Conservation (phyloP, 2,329 filamentous ascomycete species). For the Penicillium psychrosexuale region DNA sequence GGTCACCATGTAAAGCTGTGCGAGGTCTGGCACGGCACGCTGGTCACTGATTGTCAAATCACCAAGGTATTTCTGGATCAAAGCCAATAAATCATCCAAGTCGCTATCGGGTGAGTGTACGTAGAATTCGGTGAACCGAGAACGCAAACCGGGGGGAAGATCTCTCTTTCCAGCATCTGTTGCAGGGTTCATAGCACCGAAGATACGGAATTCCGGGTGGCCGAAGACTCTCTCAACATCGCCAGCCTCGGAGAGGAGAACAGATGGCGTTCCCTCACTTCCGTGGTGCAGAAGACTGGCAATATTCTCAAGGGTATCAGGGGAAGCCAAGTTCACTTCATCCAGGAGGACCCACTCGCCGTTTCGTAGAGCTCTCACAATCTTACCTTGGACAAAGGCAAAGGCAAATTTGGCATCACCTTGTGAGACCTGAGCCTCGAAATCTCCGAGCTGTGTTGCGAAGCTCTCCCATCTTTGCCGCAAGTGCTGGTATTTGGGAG, state of each 20-base stretch:
- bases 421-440: conserved; percentile 72
- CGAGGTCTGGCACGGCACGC: conserved; percentile 74
- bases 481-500: conserved; percentile 51
- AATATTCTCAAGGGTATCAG: conserved; percentile 91
- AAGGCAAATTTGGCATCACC: conserved; percentile 81
- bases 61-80: conserved; percentile 85
- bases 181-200: conserved; percentile 98
- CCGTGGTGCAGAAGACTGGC: conserved; percentile 79
- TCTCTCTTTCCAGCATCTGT: conserved; percentile 97
- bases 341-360: conserved; percentile 97
- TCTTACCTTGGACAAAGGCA: conserved; percentile 91
- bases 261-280: conserved; percentile 68
- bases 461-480: conserved; percentile 79
- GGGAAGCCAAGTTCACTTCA: conserved; percentile 93
- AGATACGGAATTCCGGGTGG: conserved; percentile 90
- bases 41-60: conserved; percentile 68
- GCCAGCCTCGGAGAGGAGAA: conserved; percentile 88
- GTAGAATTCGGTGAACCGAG: conserved; percentile 93
- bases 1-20: conserved; percentile 81
- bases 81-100: conserved; percentile 77
- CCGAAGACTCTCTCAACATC: conserved; percentile 86
- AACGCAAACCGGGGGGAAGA: conserved; percentile 80
- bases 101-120: conserved; percentile 87
- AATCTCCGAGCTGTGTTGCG: conserved; percentile 67
- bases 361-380: conserved; percentile 92